A percentile compares a stretch with the other conserved stretches of the same genome.
Conservation (phyloP, 2,329 filamentous ascomycete species). For the Cephalotrichum gorgonifer region DNA sequence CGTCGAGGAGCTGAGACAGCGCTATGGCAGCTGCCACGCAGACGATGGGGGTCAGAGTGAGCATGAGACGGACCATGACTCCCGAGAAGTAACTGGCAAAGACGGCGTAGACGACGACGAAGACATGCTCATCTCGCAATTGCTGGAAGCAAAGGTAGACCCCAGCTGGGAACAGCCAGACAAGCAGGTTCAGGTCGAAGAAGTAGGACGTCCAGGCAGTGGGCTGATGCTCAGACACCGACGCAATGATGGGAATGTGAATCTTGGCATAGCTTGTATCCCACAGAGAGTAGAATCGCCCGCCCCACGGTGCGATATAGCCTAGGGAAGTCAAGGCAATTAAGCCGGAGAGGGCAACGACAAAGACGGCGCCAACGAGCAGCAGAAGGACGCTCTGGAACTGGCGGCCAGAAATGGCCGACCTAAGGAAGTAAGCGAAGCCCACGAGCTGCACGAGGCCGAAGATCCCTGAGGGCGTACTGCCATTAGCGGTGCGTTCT, state of each 20-base stretch:
- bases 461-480: constrained; percentile 60
- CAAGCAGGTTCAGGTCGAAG: constrained; percentile 95
- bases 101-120: constrained; percentile 93
- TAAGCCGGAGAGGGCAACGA: constrained; percentile 62
- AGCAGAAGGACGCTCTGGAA: constrained; percentile 83
- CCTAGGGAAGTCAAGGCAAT: constrained; percentile 80
- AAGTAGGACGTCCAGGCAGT: constrained; percentile 99
- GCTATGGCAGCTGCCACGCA: constrained; percentile 89
- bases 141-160: constrained; percentile 97
- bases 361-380: constrained; percentile 64
- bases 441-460: constrained; percentile 89
- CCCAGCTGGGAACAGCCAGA: constrained; percentile 98
- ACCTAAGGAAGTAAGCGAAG: constrained; percentile 82
- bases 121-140: constrained; percentile 92
- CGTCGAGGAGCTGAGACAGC: constrained; percentile 78
- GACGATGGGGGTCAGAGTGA: constrained; percentile 91
- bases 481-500: neutral
- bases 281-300: constrained; percentile 98
- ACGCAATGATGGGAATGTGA: constrained; percentile 98
- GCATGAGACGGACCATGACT: constrained; percentile 98
- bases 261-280: constrained; percentile 98
- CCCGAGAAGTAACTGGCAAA: constrained; percentile 96
- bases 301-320: constrained; percentile 93
- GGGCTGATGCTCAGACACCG: constrained; percentile 98
- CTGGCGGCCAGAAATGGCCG: constrained; percentile 83